These are phyloP conservation scores for Margaritispora aquatica DNA, from an alignment of 495 filamentous ascomycete species.

Conservation along the genomic window DNA sequence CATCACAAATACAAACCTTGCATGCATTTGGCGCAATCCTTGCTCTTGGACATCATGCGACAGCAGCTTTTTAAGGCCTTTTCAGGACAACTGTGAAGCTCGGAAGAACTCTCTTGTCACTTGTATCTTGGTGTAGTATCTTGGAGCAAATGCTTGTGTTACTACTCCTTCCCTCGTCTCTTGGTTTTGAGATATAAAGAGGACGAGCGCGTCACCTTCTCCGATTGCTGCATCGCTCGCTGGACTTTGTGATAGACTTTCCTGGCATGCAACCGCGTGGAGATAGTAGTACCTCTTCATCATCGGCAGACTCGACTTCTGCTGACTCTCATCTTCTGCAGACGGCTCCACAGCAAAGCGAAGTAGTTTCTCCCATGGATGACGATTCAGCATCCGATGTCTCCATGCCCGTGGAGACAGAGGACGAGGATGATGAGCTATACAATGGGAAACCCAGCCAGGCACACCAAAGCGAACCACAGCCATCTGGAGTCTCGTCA, in stretches of 20 bases:
- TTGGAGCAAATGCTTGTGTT: conserved; percentile 9
- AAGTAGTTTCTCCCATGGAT: conserved; percentile 3
- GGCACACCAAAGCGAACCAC: neutral
- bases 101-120: conserved; percentile 15
- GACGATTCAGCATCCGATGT: conserved; percentile 24
- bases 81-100: conserved; percentile 8
- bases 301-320: conserved; percentile 16
- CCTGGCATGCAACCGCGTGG: conserved; percentile 7
- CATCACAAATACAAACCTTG: too few species aligned
- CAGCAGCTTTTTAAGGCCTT: conserved; percentile 11
- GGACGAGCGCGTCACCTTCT: too few species aligned
- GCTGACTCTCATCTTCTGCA: conserved; percentile 16
- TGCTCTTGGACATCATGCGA: conserved; percentile 5
- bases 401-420: conserved; percentile 24
- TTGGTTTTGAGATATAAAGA: too few species aligned
- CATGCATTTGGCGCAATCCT: too few species aligned
- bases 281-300: conserved; percentile 8
- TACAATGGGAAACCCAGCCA: neutral
- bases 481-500: neutral
- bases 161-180: conserved; percentile 12
- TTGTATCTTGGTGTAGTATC: conserved; percentile 20
- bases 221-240: neutral
- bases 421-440: conserved; percentile 17
- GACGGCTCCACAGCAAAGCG: neutral
- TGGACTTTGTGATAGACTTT: conserved; percentile 8